phyloP scores from a whole-genome alignment of 495 filamentous ascomycete genomes.

The Penicillium longicatenatum region DNA sequence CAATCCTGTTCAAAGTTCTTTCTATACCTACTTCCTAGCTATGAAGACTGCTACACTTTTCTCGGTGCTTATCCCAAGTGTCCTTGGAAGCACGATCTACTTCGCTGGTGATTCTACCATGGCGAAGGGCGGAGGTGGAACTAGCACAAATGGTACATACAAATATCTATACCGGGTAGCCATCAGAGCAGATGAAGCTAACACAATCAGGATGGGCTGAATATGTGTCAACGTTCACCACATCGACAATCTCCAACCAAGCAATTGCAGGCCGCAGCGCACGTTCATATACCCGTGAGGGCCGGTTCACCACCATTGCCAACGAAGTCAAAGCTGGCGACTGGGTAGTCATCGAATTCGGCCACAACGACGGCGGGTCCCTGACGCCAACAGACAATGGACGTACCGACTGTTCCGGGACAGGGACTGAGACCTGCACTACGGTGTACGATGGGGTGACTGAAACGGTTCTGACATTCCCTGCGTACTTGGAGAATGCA shows the following conservation, averaged over 20 bases:
- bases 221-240: constrained; percentile 52
- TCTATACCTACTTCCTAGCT: background rate
- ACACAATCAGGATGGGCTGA: constrained; percentile 57
- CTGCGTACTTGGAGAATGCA: constrained; percentile 58
- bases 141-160: constrained; percentile 30
- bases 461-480: constrained; percentile 60
- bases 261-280: constrained; percentile 61
- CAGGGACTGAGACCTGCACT: constrained; percentile 56
- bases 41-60: constrained; percentile 31
- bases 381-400: constrained; percentile 59
- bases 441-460: constrained; percentile 50
- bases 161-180: background rate
- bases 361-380: constrained; percentile 67
- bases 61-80: constrained; percentile 27
- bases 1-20: background rate
- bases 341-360: constrained; percentile 64
- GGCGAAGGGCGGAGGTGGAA: constrained; percentile 44
- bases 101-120: constrained; percentile 61
- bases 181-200: background rate
- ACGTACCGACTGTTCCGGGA: constrained; percentile 58
- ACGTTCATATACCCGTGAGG: constrained; percentile 61
- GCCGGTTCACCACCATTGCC: constrained; percentile 58
- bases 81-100: constrained; percentile 45
- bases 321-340: constrained; percentile 49
- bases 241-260: constrained; percentile 54